A percentile compares a stretch with the other conserved stretches of the same genome.
Evolutionary conservation across 2,329 filamentous ascomycete species (phyloP).

Genomic region (Tolypocladium pustulatum): DNA sequence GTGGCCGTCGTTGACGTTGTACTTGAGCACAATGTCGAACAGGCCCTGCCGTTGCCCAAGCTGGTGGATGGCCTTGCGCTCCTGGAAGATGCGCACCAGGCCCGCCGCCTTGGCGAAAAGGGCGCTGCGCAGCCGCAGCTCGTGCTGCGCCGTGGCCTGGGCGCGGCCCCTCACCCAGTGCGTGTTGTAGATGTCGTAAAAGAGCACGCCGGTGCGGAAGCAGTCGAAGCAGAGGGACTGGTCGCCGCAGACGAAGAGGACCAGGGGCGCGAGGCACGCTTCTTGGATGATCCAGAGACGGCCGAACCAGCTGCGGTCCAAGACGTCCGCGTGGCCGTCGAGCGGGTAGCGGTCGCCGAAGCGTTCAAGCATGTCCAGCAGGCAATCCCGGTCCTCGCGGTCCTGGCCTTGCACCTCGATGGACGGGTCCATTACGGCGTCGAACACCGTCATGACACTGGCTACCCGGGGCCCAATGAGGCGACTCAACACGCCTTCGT

Average conservation of each 20-base stretch:
- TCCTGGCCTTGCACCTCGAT: conserved; percentile 8
- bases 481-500: conserved; percentile 10
- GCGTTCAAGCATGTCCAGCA: conserved; percentile 12
- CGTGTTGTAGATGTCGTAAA: conserved; percentile 19
- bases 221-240: conserved; percentile 14
- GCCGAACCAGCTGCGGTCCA: conserved; percentile 17
- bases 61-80: conserved; percentile 18
- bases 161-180: conserved; percentile 11
- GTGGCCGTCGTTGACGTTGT: conserved; percentile 14
- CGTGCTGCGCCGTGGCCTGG: conserved; percentile 3
- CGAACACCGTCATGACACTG: conserved; percentile 15
- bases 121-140: conserved; percentile 7
- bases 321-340: conserved; percentile 13
- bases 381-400: conserved; percentile 15
- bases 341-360: conserved; percentile 14
- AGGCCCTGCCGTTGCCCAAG: conserved; percentile 6
- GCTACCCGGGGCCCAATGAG: conserved; percentile 12
- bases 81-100: conserved; percentile 15
- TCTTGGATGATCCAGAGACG: conserved; percentile 26
- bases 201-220: conserved; percentile 13
- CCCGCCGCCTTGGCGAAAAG: conserved; percentile 11
- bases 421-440: conserved; percentile 16
- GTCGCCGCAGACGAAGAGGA: conserved; percentile 16
- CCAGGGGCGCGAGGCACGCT: conserved; percentile 12
- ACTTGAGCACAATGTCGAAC: conserved; percentile 17